A percentile compares a stretch with the other conserved stretches of the same genome.
phyloP scores from a whole-genome alignment of 2,329 filamentous ascomycete genomes.

The Mariannaea sp. region DNA sequence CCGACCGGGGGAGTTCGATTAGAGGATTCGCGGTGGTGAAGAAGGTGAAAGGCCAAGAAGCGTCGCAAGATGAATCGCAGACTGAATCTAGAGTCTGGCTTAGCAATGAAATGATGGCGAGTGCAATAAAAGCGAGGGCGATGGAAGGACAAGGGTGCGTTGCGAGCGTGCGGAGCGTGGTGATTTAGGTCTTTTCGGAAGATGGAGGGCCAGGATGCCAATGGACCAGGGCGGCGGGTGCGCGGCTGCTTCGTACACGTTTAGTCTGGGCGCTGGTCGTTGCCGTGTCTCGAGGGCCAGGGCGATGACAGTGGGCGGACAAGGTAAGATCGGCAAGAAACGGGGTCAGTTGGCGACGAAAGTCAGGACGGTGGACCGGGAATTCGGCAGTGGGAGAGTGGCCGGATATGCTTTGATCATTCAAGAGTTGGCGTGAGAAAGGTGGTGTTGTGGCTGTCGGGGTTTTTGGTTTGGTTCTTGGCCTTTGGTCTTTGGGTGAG shows the following conservation, averaged over 20 bases:
- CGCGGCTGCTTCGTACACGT: no score
- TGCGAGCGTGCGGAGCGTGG: constrained; percentile 2
- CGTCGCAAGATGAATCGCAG: neutral
- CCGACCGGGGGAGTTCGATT: constrained; percentile 5
- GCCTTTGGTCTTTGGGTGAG: constrained; percentile 1
- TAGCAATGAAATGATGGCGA: neutral
- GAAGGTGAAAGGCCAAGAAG: neutral
- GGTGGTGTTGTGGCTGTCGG: no score
- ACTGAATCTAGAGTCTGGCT: neutral
- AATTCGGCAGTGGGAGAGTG: constrained; percentile 13
- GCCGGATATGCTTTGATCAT: constrained; percentile 14
- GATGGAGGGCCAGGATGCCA: no score
- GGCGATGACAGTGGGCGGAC: constrained; percentile 9
- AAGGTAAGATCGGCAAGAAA: constrained; percentile 10
- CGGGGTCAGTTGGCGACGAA: constrained; percentile 2
- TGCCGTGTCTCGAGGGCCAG: constrained; percentile 15
- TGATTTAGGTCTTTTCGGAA: constrained; percentile 19
- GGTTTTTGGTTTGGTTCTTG: no score
- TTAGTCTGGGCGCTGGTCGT: constrained; percentile 1
- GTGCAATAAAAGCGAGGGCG: neutral
- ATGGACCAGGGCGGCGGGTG: neutral
- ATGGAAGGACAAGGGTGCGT: neutral
- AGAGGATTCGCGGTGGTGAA: neutral
- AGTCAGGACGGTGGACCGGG: constrained; percentile 11
- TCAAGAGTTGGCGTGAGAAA: constrained; percentile 1